Conservation (phyloP, 2,329 filamentous ascomycete species). For the Sporothrix curviconia region DNA sequence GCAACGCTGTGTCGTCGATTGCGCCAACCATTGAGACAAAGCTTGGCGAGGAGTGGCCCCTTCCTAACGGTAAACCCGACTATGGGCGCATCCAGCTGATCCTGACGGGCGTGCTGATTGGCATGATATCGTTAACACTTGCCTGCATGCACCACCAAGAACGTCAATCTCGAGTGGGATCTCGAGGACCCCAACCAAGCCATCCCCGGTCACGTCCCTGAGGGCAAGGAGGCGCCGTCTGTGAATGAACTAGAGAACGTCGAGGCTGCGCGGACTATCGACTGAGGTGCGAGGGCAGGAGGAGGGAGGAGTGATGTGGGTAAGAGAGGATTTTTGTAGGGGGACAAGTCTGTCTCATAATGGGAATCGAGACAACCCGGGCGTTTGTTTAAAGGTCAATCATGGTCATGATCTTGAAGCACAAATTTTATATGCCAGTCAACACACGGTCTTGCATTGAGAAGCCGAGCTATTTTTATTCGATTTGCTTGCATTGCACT, state of each 20-base stretch:
- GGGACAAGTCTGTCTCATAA: no score
- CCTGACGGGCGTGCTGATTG: not conserved
- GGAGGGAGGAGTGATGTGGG: no score
- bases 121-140: not conserved
- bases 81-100: constrained; percentile 8
- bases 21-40: constrained; percentile 28
- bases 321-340: no score
- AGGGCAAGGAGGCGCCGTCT: not conserved
- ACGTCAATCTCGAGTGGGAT: constrained; percentile 10
- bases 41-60: constrained; percentile 6
- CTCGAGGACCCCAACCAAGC: constrained; percentile 3
- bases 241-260: not conserved
- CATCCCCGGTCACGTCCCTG: constrained; percentile 2
- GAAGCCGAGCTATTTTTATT: no score
- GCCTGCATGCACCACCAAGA: constrained; percentile 9
- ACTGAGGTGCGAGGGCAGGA: no score
- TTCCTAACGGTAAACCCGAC: constrained; percentile 1
- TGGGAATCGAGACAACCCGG: no score
- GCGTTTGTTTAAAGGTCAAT: no score
- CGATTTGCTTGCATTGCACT: no score
- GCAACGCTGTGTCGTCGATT: constrained; percentile 67
- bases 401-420: no score
- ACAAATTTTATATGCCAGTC: no score
- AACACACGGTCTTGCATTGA: no score
- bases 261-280: no score